Percentiles rank a stretch among this genome's conserved stretches.
phyloP scores from a whole-genome alignment of 2,329 filamentous ascomycete species.

The Cladosporium sp. region DNA sequence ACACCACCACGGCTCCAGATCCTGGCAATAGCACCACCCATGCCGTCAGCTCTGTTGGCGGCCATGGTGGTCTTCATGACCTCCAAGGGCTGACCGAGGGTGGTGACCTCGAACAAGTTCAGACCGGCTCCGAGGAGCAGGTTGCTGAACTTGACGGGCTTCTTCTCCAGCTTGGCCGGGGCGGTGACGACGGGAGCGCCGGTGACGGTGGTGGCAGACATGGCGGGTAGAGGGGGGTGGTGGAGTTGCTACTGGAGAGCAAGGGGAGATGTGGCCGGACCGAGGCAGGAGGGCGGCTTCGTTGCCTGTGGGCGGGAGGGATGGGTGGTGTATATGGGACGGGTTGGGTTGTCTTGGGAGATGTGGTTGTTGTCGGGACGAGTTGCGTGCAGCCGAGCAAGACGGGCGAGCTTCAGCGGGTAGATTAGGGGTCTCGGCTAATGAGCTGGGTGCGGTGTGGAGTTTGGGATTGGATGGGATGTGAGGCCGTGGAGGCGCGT shows the following conservation, averaged over 20 bases:
- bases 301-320: slow-evolving; percentile 53
- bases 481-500: not conserved
- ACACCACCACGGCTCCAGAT: slow-evolving; percentile 93
- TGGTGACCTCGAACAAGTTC: slow-evolving; percentile 87
- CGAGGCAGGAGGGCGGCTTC: slow-evolving; percentile 90
- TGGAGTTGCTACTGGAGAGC: too few species aligned
- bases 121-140: slow-evolving; percentile 87
- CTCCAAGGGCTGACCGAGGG: slow-evolving; percentile 79
- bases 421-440: slow-evolving; percentile 10
- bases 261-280: slow-evolving; percentile 65
- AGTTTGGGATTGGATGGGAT: not conserved
- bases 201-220: slow-evolving; percentile 33
- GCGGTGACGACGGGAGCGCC: slow-evolving; percentile 39
- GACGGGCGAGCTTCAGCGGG: slow-evolving; percentile 5
- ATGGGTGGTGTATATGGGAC: slow-evolving; percentile 16
- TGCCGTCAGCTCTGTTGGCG: slow-evolving; percentile 86
- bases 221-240: too few species aligned
- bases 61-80: slow-evolving; percentile 99
- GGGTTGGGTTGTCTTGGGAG: too few species aligned
- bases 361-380: slow-evolving; percentile 4
- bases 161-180: slow-evolving; percentile 75
- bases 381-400: not conserved
- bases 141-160: slow-evolving; percentile 99
- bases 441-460: not conserved
- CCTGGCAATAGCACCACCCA: slow-evolving; percentile 72